Evolutionary conservation across 2,329 filamentous ascomycete species (phyloP), one percentile per base, ranked within the genome.

Genomic region (Epichloe scottii): DNA sequence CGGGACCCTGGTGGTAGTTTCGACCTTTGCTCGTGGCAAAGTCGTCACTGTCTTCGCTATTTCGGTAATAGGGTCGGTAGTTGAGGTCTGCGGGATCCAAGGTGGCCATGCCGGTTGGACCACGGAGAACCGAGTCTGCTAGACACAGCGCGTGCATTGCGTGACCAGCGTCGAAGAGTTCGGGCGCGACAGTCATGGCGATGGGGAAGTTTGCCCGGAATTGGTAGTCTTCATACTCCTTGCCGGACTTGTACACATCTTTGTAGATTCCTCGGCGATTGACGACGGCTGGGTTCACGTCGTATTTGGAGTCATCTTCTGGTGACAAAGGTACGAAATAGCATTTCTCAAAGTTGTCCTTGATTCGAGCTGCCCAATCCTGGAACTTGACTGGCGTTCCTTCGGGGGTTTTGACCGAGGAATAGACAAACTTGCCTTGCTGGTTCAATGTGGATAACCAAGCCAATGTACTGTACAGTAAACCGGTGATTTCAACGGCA

Each of bases 261-360:
- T 98, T 98, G 80, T 98, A 98, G 63, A 98, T 94, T 54, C 93
- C 94, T 21, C 90, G 82, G 47, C 93, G 87, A 69, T 95, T 94
- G 71, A 97, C 71, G 46, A 96, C 75, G 14, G 70, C 71, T 0
- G 87, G 60, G 66, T 96, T 89, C 60, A 98, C 76, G 56, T 93
- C 87, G 69, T 95, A 89, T 48, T 84, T 71, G 48, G 65, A 63
- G 66, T 95, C 91, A 1, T 95, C 84, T 0, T 77, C 73, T 0
- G 82, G 62, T 37, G 84, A 75, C 14, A 76, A 59, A 0, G 93
- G 93, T 33, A 98, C 76, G 62, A 87, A 97, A 74, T 93, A 98
- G 68, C 87, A 90, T 51, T 83, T 81, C 69, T 98, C 93, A 66
- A 98, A 98, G 72, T 85, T 95, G 56, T 73, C 69, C 65, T 89